phyloP scores from a whole-genome alignment of 2,329 filamentous ascomycete genomes.

The Lecanosticta acicola region DNA sequence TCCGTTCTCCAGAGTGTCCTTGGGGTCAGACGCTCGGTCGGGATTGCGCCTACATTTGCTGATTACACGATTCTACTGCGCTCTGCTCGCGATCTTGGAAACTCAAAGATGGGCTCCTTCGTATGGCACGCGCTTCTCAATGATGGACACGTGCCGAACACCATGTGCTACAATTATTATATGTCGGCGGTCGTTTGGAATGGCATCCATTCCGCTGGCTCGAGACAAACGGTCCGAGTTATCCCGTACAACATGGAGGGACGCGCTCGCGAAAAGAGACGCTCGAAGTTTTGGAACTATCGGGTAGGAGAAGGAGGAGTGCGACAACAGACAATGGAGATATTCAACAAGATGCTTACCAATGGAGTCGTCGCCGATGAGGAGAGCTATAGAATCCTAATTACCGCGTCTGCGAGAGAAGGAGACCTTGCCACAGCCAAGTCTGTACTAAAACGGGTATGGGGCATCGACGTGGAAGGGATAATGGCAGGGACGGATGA shows the following conservation, averaged over 20 bases:
- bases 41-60: constrained; percentile 36
- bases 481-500: constrained; percentile 33
- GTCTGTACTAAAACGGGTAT: constrained; percentile 47
- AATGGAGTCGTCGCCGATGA: constrained; percentile 44
- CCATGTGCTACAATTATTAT: constrained; percentile 51
- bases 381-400: constrained; percentile 49
- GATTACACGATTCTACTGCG: constrained; percentile 52
- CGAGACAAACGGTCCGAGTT: constrained; percentile 38
- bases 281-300: constrained; percentile 21
- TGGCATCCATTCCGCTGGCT: constrained; percentile 30
- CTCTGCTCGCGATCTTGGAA: constrained; percentile 46
- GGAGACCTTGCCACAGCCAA: constrained; percentile 46
- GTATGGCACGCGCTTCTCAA: constrained; percentile 45
- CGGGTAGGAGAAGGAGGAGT: constrained; percentile 27
- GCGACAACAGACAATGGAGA: constrained; percentile 26
- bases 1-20: constrained; percentile 36
- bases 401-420: constrained; percentile 50
- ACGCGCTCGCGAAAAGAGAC: constrained; percentile 2
- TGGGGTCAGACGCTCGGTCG: constrained; percentile 33
- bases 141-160: constrained; percentile 39
- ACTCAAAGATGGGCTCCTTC: constrained; percentile 38
- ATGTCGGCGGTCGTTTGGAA: constrained; percentile 48
- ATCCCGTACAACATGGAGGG: constrained; percentile 26
- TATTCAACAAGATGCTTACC: constrained; percentile 47
- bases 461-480: constrained; percentile 48